A percentile compares a stretch with the other conserved stretches of the same genome.
phyloP scores from a whole-genome alignment of 2,329 filamentous ascomycete genomes.

The Curvularia verruculosa region DNA sequence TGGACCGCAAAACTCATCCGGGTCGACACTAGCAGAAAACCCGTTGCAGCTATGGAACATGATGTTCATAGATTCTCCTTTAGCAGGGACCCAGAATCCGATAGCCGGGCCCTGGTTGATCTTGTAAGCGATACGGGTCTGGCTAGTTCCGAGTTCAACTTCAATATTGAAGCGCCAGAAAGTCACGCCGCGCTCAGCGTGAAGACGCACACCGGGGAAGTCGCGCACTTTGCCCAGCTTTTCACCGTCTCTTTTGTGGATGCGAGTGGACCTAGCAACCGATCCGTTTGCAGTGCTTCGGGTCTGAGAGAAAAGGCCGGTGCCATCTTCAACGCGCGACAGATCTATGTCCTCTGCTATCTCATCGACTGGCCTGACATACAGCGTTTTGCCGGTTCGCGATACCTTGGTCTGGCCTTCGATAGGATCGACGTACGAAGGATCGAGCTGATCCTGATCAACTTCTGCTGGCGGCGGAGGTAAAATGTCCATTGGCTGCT shows the following conservation, averaged over 20 bases:
- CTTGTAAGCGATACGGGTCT: slow-evolving; percentile 90
- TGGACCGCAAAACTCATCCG: slow-evolving; percentile 83
- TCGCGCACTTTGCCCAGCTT: slow-evolving; percentile 81
- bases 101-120: slow-evolving; percentile 90
- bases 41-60: slow-evolving; percentile 99
- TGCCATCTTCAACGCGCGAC: slow-evolving; percentile 78
- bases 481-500: slow-evolving; percentile 81
- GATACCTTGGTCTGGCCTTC: slow-evolving; percentile 86
- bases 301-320: slow-evolving; percentile 78
- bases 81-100: slow-evolving; percentile 92
- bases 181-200: slow-evolving; percentile 83
- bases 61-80: slow-evolving; percentile 89
- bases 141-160: slow-evolving; percentile 77
- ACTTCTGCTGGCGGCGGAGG: slow-evolving; percentile 77
- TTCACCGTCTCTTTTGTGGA: slow-evolving; percentile 73
- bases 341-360: slow-evolving; percentile 79
- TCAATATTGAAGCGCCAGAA: slow-evolving; percentile 99
- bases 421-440: slow-evolving; percentile 87
- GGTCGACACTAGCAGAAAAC: slow-evolving; percentile 80
- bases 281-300: slow-evolving; percentile 55
- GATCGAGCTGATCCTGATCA: slow-evolving; percentile 66
- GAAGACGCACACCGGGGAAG: slow-evolving; percentile 79
- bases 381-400: slow-evolving; percentile 82
- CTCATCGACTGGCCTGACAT: slow-evolving; percentile 87
- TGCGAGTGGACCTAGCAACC: slow-evolving; percentile 52